phyloP scores from a whole-genome alignment of 495 filamentous ascomycete species.

The Talaromyces liani region DNA sequence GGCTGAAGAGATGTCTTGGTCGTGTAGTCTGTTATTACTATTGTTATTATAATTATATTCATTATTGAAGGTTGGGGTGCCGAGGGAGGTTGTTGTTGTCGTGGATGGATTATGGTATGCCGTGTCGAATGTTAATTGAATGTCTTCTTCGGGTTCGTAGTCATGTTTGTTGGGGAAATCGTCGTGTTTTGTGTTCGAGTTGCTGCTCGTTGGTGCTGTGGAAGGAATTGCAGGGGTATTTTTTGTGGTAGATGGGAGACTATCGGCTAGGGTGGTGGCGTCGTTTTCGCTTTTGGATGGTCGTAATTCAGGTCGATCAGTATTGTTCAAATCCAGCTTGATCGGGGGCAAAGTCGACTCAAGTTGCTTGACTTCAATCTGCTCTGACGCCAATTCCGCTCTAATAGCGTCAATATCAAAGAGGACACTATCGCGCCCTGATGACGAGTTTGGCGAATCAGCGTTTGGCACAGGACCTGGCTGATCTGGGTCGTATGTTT shows the following conservation, averaged over 20 bases:
- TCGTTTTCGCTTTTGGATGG: slow-evolving; percentile 38
- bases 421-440: slow-evolving; percentile 48
- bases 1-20: slow-evolving; percentile 8
- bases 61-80: slow-evolving; percentile 6
- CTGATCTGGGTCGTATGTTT: slow-evolving; percentile 69
- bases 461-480: slow-evolving; percentile 13
- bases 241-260: neutral
- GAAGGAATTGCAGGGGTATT: neutral
- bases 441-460: slow-evolving; percentile 20
- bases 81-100: slow-evolving; percentile 15
- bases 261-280: neutral
- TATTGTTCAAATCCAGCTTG: slow-evolving; percentile 57
- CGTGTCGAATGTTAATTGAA: slow-evolving; percentile 71
- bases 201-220: neutral
- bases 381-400: slow-evolving; percentile 71
- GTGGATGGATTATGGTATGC: slow-evolving; percentile 36
- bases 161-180: neutral
- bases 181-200: neutral
- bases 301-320: slow-evolving; percentile 27
- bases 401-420: slow-evolving; percentile 97
- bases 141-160: slow-evolving; percentile 34
- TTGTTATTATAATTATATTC: slow-evolving; percentile 2
- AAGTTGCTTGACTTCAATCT: slow-evolving; percentile 70
- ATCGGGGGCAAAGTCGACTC: slow-evolving; percentile 85
- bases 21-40: neutral